Evolutionary conservation across 1,139 yeast genomes (phyloP), one percentile per base, ranked within the genome.

Genomic region (Scheffersomyces insectosa): DNA sequence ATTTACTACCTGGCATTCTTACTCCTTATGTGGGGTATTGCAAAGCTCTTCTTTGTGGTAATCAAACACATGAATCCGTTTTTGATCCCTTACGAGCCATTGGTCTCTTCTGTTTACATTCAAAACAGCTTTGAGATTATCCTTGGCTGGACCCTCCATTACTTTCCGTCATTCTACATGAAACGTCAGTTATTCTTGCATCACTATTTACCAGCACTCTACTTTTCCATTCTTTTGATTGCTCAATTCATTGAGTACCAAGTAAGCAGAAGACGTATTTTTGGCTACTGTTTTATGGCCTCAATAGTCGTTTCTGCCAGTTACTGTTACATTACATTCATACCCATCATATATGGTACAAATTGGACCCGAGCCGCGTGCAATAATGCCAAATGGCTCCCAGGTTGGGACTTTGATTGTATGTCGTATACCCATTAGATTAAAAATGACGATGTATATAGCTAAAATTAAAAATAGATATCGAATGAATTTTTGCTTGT

Each of bases 351-450:
- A 2, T 68, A 69, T 42, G 78, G 78, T 0, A 42, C 54, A 5
- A 42, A 42, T 7, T 72, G 78, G 78, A 57, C 62, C 1, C 46
- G 48, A 27, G 50, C 48, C 1, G 54, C 42, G 30, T 72, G 78
- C 49, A 43, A 53, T 35, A 36, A 38, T 3, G 51, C 65, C 3
- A 59, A 56, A 48, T 68, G 72, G 73, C 49, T 67, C 28, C 49
- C 61, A 3, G 45, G 61, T 9, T 72, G 77, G 77, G 72, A 70
- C 45, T 55, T 66, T 40, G 63, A 68, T 45, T 72, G 77, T 20
- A 31, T 31, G 38, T 27, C 39, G 10, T 42, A 48, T 32, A 30
- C 38, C 30, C 30, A 37, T 30, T 37, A 28, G 27, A 7, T 7
- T 7, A 8, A 20, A 32, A 12, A 30, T 31, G 15, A 35, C 8